phyloP scores from a whole-genome alignment of 2,329 filamentous ascomycete species.

The Blastomyces emzantsi region DNA sequence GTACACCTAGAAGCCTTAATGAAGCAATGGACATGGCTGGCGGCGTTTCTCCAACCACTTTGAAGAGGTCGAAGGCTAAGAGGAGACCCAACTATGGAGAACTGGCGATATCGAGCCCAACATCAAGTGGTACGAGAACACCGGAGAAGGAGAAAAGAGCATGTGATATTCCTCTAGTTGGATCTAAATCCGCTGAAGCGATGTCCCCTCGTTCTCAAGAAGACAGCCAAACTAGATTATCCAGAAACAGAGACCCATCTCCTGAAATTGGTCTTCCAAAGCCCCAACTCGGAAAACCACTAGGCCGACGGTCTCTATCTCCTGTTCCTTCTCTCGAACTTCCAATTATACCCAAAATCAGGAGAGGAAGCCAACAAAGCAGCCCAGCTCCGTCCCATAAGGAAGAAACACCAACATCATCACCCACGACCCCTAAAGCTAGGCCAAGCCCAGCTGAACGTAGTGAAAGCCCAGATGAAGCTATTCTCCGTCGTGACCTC shows the following conservation, averaged over 20 bases:
- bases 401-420: constrained; percentile 9
- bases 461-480: constrained; percentile 22
- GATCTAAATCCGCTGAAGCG: neutral
- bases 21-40: constrained; percentile 21
- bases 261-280: constrained; percentile 12
- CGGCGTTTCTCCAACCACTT: constrained; percentile 24
- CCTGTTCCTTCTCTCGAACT: constrained; percentile 40
- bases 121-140: constrained; percentile 13
- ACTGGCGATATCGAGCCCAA: constrained; percentile 22
- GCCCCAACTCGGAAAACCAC: constrained; percentile 24
- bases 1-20: constrained; percentile 15
- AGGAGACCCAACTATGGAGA: constrained; percentile 33
- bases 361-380: constrained; percentile 30
- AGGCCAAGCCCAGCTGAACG: constrained; percentile 20
- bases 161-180: neutral
- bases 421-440: constrained; percentile 23
- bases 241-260: neutral
- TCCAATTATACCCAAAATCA: constrained; percentile 37
- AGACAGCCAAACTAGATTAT: neutral
- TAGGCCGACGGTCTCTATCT: constrained; percentile 33
- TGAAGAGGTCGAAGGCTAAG: constrained; percentile 36
- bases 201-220: neutral
- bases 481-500: constrained; percentile 6
- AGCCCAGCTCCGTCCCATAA: constrained; percentile 21
- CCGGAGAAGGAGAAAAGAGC: constrained; percentile 4